Evolutionary conservation across 257 asterid genomes (phyloP).

Genomic region (Fraxinus pennsylvanica): DNA sequence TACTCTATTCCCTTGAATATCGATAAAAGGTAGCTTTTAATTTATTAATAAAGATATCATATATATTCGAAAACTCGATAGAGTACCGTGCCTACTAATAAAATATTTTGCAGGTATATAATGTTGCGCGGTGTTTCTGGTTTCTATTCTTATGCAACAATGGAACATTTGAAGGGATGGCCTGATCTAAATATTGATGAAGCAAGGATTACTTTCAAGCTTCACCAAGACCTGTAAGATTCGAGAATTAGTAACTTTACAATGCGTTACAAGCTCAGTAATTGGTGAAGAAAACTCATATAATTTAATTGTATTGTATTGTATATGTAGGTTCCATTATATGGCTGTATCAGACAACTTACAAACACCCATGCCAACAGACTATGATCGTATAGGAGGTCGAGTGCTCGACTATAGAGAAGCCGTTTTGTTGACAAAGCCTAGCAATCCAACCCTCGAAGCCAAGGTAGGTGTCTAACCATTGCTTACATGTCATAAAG

Average conservation of each 20-base stretch:
- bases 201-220: constrained; percentile 39
- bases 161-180: constrained; percentile 39
- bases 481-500: constrained; percentile 49
- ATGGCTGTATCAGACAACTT: constrained; percentile 68
- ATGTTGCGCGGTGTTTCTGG: constrained; percentile 33
- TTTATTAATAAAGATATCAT: background rate
- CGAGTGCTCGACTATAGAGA: constrained; percentile 54
- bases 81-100: background rate
- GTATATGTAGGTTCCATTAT: constrained; percentile 52
- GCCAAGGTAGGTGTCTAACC: constrained; percentile 29
- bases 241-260: background rate
- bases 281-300: background rate
- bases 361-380: constrained; percentile 67
- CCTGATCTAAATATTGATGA: constrained; percentile 24
- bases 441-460: constrained; percentile 34
- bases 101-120: constrained; percentile 27
- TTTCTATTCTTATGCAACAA: constrained; percentile 39
- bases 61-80: background rate
- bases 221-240: constrained; percentile 25
- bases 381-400: constrained; percentile 43
- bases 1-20: constrained; percentile 27
- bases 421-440: constrained; percentile 53
- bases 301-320: background rate
- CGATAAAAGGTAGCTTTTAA: constrained; percentile 35
- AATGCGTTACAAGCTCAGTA: background rate